Evolutionary conservation across 805 yeast species (phyloP), one percentile per base, ranked within the genome.

Genomic region (Osmozyma mogii): DNA sequence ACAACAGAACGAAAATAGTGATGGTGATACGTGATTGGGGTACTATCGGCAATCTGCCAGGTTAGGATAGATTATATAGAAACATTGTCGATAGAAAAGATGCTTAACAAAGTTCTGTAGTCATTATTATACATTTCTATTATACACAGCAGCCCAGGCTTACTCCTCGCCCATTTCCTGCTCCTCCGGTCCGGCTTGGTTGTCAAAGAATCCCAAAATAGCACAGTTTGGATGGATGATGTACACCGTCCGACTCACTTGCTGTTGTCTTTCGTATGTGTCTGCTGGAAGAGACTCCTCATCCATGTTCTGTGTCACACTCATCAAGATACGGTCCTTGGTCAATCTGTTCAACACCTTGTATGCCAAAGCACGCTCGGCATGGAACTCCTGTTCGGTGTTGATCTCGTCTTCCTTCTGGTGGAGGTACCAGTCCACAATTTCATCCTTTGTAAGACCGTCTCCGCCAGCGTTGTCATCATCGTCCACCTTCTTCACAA

Each of bases 261-360:
- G 35, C 10, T 30, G 33, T 6, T 29, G 30, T 9, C 34, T 29
- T 11, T 31, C 38, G 20, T 29, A 32, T 17, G 31, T 39, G 9
- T 30, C 45, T 8, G 25, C 43, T 11, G 43, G 36, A 16, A 38
- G 21, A 2, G 25, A 44, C 7, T 52, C 58, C 17, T 55, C 68
- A 22, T 61, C 61, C 17, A 45, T 47, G 29, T 42, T 47, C 25
- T 50, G 54, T 5, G 58, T 54, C 18, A 64, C 64, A 31, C 59
- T 55, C 84, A 89, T 75, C 46, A 92, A 66, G 17, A 89, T 75
- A 49, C 83, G 74, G 49, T 88, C 96, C 50, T 81, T 82, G 13
- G 79, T 94, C 48, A 92, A 68, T 44, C 89, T 70, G 52, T 75
- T 79, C 47, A 92, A 60, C 9, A 92, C 95, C 56, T 85, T 89